Base-by-base conservation (phyloP, 257 asterid species). In the Capsicum pubescens region DNA sequence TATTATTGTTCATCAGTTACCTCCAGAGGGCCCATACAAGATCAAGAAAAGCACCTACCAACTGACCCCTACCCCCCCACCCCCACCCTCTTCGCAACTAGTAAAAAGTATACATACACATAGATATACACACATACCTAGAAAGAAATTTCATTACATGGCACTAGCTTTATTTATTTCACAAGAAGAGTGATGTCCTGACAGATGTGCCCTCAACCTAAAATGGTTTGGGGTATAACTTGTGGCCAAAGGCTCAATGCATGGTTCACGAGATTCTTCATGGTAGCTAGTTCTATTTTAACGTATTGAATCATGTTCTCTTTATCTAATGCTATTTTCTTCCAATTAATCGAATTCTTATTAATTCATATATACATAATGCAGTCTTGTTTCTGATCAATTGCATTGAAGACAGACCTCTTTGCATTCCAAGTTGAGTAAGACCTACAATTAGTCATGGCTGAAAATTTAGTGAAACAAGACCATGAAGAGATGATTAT, bases 251-350 rank as follows among this genome's bases (percentile, higher is more conserved):
- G 84, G 89, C 90, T 92, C 92, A 87, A 89, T 92, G 16, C 6
- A 54, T 12, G 92, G 92, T 91, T 90, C 92, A 86, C 88, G 89
- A 87, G 90, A 92, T 92, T 91, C 87, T 90, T 88, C 36, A 48
- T 48, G 0, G 59, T 46, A 72, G 59, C 56, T 46, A 10, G 10
- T 44, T 71, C 1, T 74, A 74, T 11, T 48, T 72, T 72, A 72
- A 3, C 3, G 26, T 6, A 67, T 67, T 19, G 17, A 14, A 7
- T 55, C 7, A 55, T 36, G n/a, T 35, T 36, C 50, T 67, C 52
- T n/a, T 67, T 64, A 26, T 10, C 6, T 67, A 58, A 7, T 64
- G 44, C 76, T 35, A 7, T 35, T 35, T 36, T 35, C 19, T 64
- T 66, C 69, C 35, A 12, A 67, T 67, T 35, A 14, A 67, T 6